Conservation (phyloP, 148 eudicot genomes). For the Suaeda aralocaspica region DNA sequence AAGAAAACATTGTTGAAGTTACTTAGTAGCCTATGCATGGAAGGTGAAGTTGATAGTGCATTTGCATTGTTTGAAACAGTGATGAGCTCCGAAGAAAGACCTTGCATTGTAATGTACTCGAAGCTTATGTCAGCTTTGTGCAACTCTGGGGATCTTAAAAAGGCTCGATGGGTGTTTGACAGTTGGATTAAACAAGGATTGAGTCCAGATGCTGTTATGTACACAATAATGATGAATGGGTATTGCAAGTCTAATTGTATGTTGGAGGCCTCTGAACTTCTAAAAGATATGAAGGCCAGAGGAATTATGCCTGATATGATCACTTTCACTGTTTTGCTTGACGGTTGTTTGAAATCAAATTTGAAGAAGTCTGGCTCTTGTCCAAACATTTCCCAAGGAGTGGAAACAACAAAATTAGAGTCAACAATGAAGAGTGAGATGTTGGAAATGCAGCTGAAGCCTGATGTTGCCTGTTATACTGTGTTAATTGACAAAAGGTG, state of each 20-base stretch:
- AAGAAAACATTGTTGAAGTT: constrained; percentile 39
- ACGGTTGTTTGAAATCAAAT: constrained; percentile 40
- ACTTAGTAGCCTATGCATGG: constrained; percentile 42
- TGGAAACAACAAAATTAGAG: constrained; percentile 19
- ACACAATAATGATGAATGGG: constrained; percentile 70
- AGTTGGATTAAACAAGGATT: constrained; percentile 41
- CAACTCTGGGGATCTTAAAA: constrained; percentile 44
- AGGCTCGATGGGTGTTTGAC: constrained; percentile 51
- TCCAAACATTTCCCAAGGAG: constrained; percentile 7
- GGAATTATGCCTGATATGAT: constrained; percentile 58
- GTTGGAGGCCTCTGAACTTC: constrained; percentile 45
- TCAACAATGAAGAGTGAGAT: constrained; percentile 34
- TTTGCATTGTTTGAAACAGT: constrained; percentile 35
- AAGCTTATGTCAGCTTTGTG: constrained; percentile 50
- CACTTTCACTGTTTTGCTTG: constrained; percentile 62
- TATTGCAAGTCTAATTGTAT: constrained; percentile 44
- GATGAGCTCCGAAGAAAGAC: constrained; percentile 28
- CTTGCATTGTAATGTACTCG: constrained; percentile 36
- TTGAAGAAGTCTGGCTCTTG: constrained; percentile 17
- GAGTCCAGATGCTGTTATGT: constrained; percentile 49
- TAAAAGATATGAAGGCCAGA: constrained; percentile 51
- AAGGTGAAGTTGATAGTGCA: constrained; percentile 45
- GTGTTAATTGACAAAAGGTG: constrained; percentile 47
- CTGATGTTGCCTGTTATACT: constrained; percentile 51
- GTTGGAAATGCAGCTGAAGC: constrained; percentile 37